phyloP scores from a whole-genome alignment of 768 basidiomycete genomes.

The Lyophyllum shimeji region DNA sequence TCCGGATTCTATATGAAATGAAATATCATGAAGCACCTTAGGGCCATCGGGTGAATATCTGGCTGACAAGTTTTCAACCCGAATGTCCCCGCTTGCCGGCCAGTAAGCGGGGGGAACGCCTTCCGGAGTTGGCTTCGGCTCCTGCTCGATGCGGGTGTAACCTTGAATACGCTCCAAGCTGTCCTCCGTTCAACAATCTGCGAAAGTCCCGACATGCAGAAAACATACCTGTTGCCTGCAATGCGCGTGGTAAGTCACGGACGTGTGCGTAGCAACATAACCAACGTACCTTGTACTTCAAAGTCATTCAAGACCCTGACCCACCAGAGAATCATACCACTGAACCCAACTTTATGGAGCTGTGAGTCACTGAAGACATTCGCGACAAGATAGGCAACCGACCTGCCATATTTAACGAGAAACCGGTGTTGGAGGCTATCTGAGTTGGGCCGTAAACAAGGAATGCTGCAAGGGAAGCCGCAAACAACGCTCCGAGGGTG shows the following conservation, averaged over 20 bases:
- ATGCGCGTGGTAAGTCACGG: conserved; percentile 16
- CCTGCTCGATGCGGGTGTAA: conserved; percentile 61
- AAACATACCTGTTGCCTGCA: conserved; percentile 40
- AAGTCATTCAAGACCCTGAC: conserved; percentile 43
- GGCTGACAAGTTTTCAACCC: conserved; percentile 54
- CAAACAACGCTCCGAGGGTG: conserved; percentile 54
- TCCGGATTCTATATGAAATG: conserved; percentile 54
- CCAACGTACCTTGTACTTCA: conserved; percentile 36
- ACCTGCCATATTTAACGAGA: conserved; percentile 57
- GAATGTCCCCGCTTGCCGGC: conserved; percentile 58
- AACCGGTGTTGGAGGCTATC: conserved; percentile 43
- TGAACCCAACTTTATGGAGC: conserved; percentile 45
- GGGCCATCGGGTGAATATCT: conserved; percentile 55
- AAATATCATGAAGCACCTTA: conserved; percentile 52
- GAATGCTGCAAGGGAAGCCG: conserved; percentile 53
- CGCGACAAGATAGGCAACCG: conserved; percentile 25
- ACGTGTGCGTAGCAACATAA: background rate
- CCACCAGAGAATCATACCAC: conserved; percentile 50
- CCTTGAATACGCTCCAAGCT: conserved; percentile 70
- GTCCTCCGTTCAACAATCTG: background rate
- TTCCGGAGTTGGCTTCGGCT: conserved; percentile 37
- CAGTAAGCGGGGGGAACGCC: conserved; percentile 64
- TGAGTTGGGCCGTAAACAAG: conserved; percentile 45
- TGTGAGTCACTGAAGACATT: conserved; percentile 23
- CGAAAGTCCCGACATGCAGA: background rate